Evolutionary conservation across 2,329 filamentous ascomycete genomes (phyloP), one percentile per base, ranked within the genome.

Genomic region (Alternaria gansuensis): DNA sequence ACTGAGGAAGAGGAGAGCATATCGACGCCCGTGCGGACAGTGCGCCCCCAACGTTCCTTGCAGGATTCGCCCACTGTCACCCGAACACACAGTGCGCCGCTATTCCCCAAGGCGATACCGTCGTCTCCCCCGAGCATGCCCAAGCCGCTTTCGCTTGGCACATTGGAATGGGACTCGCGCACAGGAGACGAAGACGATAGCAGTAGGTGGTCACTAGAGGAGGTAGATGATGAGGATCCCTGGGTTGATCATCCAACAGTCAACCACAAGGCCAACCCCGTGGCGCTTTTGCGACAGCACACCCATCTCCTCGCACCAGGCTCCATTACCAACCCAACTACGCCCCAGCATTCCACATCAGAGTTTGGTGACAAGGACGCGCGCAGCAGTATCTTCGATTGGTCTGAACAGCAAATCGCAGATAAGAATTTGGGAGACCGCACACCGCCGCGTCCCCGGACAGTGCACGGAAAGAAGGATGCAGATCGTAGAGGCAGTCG

Each of bases 381-480:
- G 44, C 83, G 81, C 60, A 90, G 89, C 75, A 93, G 85, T 65
- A 81, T 93, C 3, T 93, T 93, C 68, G 90, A 93, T 75, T 92
- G 90, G 90, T 87, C 88, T 46, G 91, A 93, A 74, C 83, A 88
- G 13, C 78, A 85, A 26, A 78, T 81, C 6, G 81, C 85, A 58
- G 89, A 90, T 56, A 90, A 87, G 76, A 78, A 82, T 51, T 85
- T 89, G 45, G 77, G 79, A 14, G 84, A 83, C 59, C 84, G 84
- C 28, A 83, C 83, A 37, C 84, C 84, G n/a, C 82, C 83, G 44
- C 85, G 90, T 26, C 90, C 90, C 1, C 88, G 86, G 69, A 93
- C 91, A 13, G 88, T 91, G 36, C 90, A 93, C 72, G 88, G 88
- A 13, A 93, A 92, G 76, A 90, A 91, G 66, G 85, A 90, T 67